A percentile compares a stretch with the other conserved stretches of the same genome.
Conservation (phyloP, 2,329 filamentous ascomycete species). For the Penicillium sp. region DNA sequence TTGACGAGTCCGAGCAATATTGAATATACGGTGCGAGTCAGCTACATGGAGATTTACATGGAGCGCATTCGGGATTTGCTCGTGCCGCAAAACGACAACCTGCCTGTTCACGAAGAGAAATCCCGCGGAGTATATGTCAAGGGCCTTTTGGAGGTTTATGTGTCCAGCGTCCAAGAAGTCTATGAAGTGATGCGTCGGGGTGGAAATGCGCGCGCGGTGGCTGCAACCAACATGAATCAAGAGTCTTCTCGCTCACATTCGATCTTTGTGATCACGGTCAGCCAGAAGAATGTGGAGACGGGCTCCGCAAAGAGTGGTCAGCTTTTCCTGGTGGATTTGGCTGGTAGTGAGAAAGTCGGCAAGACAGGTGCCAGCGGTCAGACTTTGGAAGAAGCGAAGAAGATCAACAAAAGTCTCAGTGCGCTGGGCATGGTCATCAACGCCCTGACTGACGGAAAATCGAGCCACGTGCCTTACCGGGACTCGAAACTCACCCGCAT, state of each 20-base stretch:
- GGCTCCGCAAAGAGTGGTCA: constrained; percentile 94
- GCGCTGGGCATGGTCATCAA: constrained; percentile 99
- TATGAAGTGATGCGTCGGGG: constrained; percentile 95
- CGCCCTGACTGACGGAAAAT: constrained; percentile 92
- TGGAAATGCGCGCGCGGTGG: constrained; percentile 81
- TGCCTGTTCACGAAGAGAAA: constrained; percentile 98
- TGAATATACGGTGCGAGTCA: constrained; percentile 97
- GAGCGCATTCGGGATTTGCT: constrained; percentile 93
- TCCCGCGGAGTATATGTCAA: constrained; percentile 95
- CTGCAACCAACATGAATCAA: constrained; percentile 98
- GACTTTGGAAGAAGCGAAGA: constrained; percentile 96
- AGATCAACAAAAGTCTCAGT: constrained; percentile 99
- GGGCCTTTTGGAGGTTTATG: constrained; percentile 88
- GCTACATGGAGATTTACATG: constrained; percentile 99
- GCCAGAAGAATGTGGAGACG: constrained; percentile 95
- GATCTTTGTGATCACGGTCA: constrained; percentile 94
- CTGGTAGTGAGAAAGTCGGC: constrained; percentile 95
- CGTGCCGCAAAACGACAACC: constrained; percentile 87
- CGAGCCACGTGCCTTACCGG: constrained; percentile 89
- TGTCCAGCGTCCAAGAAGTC: constrained; percentile 90
- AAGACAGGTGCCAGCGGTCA: constrained; percentile 97
- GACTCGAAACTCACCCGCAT: constrained; percentile 98
- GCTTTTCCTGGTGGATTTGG: constrained; percentile 94
- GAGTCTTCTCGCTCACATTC: constrained; percentile 97
- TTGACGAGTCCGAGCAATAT: constrained; percentile 86